A percentile compares a stretch with the other conserved stretches of the same genome.
These are phyloP conservation scores for Clonostachys rosea DNA, from an alignment of 2,329 filamentous ascomycete genomes.

Conservation along the genomic window DNA sequence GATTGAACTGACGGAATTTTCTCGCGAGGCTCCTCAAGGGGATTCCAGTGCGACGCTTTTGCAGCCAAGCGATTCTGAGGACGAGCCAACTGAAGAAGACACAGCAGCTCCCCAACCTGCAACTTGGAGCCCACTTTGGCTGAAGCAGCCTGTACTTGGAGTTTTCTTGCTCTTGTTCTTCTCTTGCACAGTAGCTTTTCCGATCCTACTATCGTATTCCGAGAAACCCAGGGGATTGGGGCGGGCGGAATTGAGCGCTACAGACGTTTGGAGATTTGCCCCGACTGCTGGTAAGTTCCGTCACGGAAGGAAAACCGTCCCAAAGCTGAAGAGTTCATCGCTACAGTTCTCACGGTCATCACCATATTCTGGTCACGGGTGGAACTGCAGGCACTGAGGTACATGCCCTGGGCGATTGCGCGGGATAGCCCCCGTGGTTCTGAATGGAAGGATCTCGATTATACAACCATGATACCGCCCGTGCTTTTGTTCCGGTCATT, in stretches of 20 bases:
- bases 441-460: not conserved
- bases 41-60: no score
- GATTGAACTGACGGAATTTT: no score
- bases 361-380: not conserved
- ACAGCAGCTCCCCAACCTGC: no score
- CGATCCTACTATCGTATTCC: not conserved
- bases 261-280: not conserved
- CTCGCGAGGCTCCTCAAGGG: no score
- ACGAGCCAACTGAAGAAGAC: no score
- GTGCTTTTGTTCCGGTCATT: not conserved
- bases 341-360: not conserved
- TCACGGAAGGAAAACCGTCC: not conserved
- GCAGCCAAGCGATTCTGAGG: no score
- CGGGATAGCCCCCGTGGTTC: not conserved
- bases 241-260: not conserved
- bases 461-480: not conserved
- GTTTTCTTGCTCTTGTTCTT: not conserved
- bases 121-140: not conserved
- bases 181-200: not conserved
- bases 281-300: not conserved
- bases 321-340: not conserved
- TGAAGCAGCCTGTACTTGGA: not conserved
- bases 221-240: not conserved
- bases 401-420: not conserved
- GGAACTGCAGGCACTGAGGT: not conserved